Evolutionary conservation across 1,139 yeast species (phyloP), one percentile per base, ranked within the genome.

Genomic region (Ashbya aceris): DNA sequence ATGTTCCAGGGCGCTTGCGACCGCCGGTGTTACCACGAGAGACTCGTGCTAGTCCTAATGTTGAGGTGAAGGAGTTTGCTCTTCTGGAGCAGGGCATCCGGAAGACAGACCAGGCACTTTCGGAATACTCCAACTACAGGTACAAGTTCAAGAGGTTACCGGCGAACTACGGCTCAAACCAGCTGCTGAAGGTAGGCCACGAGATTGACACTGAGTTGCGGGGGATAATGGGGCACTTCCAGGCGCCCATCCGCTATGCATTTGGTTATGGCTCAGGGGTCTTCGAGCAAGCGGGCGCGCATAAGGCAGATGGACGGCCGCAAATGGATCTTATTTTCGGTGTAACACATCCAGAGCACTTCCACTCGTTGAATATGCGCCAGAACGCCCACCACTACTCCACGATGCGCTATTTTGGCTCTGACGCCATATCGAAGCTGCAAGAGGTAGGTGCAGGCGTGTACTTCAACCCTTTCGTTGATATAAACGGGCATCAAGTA

Each of bases 201-300:
- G 71, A 68, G 13, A 56, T 72, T 48, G 64, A 74, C 34, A 64
- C 62, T n/a, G 69, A 72, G 12, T 65, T 84, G 35, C 63, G 70
- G 17, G 62, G 69, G 2, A 70, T 83, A 3, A 59, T 80, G 17
- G 62, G 74, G 58, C 66, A 72, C 35, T 84, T 85, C 58, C 65
- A 74, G 39, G 82, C 87, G 1, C 87, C 91, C 0, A 74, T 84
- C 17, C 67, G 76, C 43, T 82, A 73, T 52, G 81, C 91, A 1
- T 81, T 89, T 61, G 99, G 97, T 0, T 93, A 93, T 61, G 99
- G 99, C 1, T 83, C 95, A 7, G 96, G 96, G 3, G 96, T 93
- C 0, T 83, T 93, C 53, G 73, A 79, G 27, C 98, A 93, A 60
- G 87, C 87, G 4, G 75, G 77, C 27, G 61, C 65, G 17, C 48